phyloP scores from a whole-genome alignment of 2,329 filamentous ascomycete genomes.

The Chaetomium olivaceum region DNA sequence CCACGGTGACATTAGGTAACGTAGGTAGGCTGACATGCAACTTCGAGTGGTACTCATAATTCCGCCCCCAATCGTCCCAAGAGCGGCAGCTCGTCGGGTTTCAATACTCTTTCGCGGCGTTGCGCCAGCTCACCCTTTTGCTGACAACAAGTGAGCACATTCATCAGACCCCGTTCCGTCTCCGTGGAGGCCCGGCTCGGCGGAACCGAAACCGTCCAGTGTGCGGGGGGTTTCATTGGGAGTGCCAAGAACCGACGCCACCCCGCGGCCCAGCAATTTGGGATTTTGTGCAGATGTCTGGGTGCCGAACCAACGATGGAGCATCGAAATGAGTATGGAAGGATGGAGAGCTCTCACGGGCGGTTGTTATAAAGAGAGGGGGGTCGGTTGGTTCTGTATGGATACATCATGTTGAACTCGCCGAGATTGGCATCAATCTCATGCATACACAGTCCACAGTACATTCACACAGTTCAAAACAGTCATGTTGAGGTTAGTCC shows the following conservation, averaged over 20 bases:
- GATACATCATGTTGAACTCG: background rate
- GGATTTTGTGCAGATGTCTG: background rate
- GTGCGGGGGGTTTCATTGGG: constrained; percentile 11
- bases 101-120: background rate
- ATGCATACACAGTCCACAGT: background rate
- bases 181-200: constrained; percentile 4
- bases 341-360: background rate
- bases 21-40: background rate
- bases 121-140: background rate
- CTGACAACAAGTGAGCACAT: background rate
- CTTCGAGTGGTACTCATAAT: background rate
- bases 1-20: background rate
- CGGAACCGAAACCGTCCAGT: constrained; percentile 14
- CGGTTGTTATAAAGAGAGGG: background rate
- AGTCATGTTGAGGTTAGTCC: background rate
- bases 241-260: background rate
- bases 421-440: background rate
- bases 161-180: background rate
- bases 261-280: constrained; percentile 9
- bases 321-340: background rate
- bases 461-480: background rate
- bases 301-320: background rate
- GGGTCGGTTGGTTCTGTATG: background rate
- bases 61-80: background rate
- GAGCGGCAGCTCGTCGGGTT: background rate